A percentile compares a stretch with the other conserved stretches of the same genome.
These are phyloP conservation scores for Setaria viridis DNA, from an alignment of 202 grass and related monocot species.

Conservation along the genomic window DNA sequence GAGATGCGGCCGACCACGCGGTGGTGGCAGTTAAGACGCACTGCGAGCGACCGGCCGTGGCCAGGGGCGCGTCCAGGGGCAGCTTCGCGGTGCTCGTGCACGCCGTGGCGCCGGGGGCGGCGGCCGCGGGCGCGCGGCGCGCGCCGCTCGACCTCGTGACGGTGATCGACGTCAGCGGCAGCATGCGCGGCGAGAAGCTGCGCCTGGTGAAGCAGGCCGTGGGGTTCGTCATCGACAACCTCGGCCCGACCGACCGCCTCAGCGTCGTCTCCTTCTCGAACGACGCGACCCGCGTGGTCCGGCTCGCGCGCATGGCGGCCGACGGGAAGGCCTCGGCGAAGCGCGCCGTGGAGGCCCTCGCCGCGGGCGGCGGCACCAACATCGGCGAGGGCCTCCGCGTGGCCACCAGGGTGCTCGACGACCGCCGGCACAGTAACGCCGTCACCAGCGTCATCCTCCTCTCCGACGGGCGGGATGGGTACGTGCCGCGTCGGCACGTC, in stretches of 20 bases:
- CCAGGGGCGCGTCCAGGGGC: constrained; percentile 28
- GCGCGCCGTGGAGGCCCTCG: constrained; percentile 52
- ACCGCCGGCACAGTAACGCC: constrained; percentile 52
- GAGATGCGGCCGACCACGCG: background rate
- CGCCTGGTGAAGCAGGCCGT: constrained; percentile 62
- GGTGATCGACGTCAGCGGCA: constrained; percentile 63
- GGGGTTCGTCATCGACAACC: constrained; percentile 64
- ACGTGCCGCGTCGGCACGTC: background rate
- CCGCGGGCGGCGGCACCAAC: constrained; percentile 46
- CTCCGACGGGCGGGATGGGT: constrained; percentile 66
- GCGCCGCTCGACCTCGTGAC: constrained; percentile 59
- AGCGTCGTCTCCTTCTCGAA: constrained; percentile 47
- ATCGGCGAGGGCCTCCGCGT: constrained; percentile 57
- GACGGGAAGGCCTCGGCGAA: constrained; percentile 35
- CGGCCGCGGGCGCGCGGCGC: background rate
- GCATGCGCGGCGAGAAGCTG: constrained; percentile 57
- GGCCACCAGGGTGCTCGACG: constrained; percentile 61
- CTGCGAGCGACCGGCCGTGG: constrained; percentile 57
- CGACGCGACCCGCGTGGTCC: constrained; percentile 20
- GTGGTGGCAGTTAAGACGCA: constrained; percentile 48
- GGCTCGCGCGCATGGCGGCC: constrained; percentile 43
- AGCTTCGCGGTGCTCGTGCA: constrained; percentile 63
- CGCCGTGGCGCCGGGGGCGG: constrained; percentile 41
- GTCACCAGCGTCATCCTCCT: constrained; percentile 69
- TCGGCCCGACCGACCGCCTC: constrained; percentile 40